Percentiles rank a stretch among this genome's conserved stretches.
phyloP scores from a whole-genome alignment of 257 asterid species.

The Salvia splendens region DNA sequence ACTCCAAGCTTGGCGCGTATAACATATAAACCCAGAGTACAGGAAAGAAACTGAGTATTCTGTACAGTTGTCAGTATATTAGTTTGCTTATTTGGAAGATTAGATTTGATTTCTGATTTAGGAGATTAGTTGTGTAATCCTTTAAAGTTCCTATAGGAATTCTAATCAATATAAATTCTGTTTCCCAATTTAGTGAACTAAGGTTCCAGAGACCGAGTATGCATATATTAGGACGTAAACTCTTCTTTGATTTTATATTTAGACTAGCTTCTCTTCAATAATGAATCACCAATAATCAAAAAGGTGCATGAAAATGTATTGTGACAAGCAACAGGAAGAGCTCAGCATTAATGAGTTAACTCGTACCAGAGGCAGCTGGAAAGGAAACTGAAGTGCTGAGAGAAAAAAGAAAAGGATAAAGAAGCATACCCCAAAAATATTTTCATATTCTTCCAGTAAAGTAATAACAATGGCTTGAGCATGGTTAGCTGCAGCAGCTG shows the following conservation, averaged over 20 bases:
- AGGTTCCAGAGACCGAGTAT: too few relatives aligned
- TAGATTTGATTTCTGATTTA: neutral
- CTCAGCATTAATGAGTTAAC: neutral
- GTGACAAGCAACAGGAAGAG: neutral
- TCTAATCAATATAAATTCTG: too few relatives aligned
- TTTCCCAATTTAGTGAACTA: too few relatives aligned
- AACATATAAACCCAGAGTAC: slow-evolving; percentile 3
- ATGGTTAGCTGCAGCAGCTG: slow-evolving; percentile 99
- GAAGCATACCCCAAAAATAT: slow-evolving; percentile 82
- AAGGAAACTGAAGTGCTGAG: slow-evolving; percentile 1
- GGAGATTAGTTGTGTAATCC: too few relatives aligned
- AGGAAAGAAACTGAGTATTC: neutral
- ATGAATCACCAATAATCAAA: neutral
- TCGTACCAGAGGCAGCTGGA: slow-evolving; percentile 20
- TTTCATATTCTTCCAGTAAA: slow-evolving; percentile 85
- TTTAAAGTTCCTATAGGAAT: too few relatives aligned
- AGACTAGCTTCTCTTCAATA: neutral
- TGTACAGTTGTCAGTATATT: neutral
- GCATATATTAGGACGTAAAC: neutral
- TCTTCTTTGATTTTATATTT: neutral
- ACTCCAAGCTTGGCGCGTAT: neutral
- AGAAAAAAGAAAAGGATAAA: neutral
- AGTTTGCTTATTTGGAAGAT: neutral
- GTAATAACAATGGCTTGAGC: slow-evolving; percentile 97
- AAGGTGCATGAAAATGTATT: neutral